These are phyloP conservation scores for Candida koratica DNA, from an alignment of 805 yeast genomes.

Conservation along the genomic window DNA sequence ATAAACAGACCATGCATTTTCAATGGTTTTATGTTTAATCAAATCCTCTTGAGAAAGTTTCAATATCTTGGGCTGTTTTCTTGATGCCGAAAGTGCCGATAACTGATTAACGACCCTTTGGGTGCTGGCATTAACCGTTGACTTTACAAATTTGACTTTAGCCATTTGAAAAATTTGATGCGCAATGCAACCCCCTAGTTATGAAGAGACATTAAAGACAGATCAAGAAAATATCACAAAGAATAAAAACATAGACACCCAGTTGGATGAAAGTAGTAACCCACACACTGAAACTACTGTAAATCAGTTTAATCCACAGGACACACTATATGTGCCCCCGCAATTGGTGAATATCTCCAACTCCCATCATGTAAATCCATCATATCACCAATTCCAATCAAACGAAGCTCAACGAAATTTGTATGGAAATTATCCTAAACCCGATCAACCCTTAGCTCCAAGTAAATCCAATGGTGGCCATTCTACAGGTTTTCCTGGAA, in stretches of 20 bases:
- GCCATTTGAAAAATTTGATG: conserved; percentile 9
- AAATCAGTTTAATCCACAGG: conserved; percentile 1
- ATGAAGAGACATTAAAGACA: conserved; percentile 5
- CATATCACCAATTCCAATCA: conserved; percentile 30
- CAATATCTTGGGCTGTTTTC: conserved; percentile 81
- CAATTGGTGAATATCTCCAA: conserved; percentile 34
- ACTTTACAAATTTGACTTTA: conserved; percentile 24
- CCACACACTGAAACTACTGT: background rate
- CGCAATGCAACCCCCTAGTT: conserved; percentile 9
- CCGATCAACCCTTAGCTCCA: conserved; percentile 19
- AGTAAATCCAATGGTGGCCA: conserved; percentile 29
- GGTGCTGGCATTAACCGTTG: conserved; percentile 22
- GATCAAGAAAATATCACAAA: background rate
- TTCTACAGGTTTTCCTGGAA: conserved; percentile 32
- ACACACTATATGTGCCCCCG: conserved; percentile 18
- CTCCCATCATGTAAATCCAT: conserved; percentile 36
- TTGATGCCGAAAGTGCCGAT: conserved; percentile 79
- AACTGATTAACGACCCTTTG: conserved; percentile 52
- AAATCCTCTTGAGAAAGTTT: conserved; percentile 76
- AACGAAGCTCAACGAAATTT: conserved; percentile 30
- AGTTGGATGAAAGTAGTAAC: background rate
- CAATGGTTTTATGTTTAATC: conserved; percentile 77
- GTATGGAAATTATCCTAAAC: conserved; percentile 29
- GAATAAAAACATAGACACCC: background rate
- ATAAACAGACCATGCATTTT: conserved; percentile 73